Evolutionary conservation across 352 stramenopile species (phyloP).

Genomic region (Phytophthora rubi): DNA sequence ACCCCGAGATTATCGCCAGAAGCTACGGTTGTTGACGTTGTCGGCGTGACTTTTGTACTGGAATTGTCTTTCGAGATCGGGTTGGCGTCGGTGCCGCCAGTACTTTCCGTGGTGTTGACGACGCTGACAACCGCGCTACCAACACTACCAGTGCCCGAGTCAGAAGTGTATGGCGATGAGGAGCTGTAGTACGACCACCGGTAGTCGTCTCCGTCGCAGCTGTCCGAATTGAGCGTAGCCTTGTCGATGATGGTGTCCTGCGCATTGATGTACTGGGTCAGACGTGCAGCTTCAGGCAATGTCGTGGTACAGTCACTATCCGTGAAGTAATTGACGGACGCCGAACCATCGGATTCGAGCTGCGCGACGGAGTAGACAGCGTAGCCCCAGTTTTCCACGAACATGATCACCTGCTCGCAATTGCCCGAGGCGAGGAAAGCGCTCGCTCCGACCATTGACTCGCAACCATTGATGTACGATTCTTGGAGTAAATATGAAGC

Average conservation of each 20-base stretch:
- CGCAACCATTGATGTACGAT: neutral
- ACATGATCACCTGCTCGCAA: slow-evolving; percentile 10
- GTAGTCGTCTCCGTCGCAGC: slow-evolving; percentile 5
- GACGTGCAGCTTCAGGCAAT: neutral
- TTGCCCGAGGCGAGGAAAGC: slow-evolving; percentile 9
- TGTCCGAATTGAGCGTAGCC: neutral
- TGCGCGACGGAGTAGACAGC: slow-evolving; percentile 1
- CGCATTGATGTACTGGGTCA: neutral
- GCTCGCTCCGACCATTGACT: neutral
- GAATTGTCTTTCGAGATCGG: no score
- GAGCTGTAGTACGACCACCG: slow-evolving; percentile 7
- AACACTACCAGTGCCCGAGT: neutral
- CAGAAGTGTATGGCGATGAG: neutral
- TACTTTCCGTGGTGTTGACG: no score
- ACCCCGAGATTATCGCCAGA: no score
- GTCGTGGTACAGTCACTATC: neutral
- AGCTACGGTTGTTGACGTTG: no score
- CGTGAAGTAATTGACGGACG: slow-evolving; percentile 8
- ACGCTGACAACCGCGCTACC: no score
- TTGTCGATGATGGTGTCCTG: slow-evolving; percentile 1
- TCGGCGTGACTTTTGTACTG: no score
- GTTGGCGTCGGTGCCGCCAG: no score
- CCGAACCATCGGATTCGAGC: neutral
- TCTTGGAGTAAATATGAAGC: slow-evolving; percentile 4
- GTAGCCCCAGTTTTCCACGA: neutral